Percentiles rank a stretch among this genome's conserved stretches.
These are phyloP conservation scores for Magnolia kwangsiensis DNA, from an alignment of 164 flowering plant species.

Conservation along the genomic window DNA sequence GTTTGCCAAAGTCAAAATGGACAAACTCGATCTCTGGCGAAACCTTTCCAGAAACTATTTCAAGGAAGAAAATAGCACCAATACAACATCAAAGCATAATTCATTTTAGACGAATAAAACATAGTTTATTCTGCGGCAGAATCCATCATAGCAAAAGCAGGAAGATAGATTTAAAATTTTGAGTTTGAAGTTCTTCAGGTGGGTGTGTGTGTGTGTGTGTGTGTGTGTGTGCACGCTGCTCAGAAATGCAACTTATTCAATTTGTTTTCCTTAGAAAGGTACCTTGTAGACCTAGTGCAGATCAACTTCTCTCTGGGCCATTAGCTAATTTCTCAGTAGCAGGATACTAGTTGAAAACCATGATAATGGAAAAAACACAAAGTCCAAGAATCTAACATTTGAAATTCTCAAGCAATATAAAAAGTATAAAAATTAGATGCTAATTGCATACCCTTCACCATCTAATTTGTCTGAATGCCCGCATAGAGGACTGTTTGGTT, in stretches of 20 bases:
- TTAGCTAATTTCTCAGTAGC: not conserved
- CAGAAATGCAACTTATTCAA: not conserved
- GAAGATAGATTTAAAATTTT: not conserved
- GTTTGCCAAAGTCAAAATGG: not conserved
- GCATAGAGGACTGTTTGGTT: slow-evolving; percentile 94
- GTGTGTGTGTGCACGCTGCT: not conserved
- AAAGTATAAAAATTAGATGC: not conserved
- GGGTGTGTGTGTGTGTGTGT: not conserved
- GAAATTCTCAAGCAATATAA: not conserved
- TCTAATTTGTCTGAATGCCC: slow-evolving; percentile 73
- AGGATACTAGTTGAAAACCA: not conserved
- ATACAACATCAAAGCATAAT: too few species aligned
- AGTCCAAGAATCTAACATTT: not conserved
- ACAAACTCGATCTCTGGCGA: not conserved
- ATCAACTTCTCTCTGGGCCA: not conserved
- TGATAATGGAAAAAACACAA: not conserved
- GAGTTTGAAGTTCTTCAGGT: not conserved
- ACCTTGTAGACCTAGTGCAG: not conserved
- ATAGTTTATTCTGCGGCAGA: too few species aligned
- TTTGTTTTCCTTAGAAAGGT: not conserved
- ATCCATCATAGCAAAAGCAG: not conserved
- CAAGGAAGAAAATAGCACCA: too few species aligned
- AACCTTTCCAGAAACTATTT: not conserved
- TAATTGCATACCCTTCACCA: slow-evolving; percentile 53
- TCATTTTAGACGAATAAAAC: too few species aligned